Evolutionary conservation across 257 asterid genomes (phyloP), one percentile per base, ranked within the genome.

Genomic region (Plectranthus barbatus): DNA sequence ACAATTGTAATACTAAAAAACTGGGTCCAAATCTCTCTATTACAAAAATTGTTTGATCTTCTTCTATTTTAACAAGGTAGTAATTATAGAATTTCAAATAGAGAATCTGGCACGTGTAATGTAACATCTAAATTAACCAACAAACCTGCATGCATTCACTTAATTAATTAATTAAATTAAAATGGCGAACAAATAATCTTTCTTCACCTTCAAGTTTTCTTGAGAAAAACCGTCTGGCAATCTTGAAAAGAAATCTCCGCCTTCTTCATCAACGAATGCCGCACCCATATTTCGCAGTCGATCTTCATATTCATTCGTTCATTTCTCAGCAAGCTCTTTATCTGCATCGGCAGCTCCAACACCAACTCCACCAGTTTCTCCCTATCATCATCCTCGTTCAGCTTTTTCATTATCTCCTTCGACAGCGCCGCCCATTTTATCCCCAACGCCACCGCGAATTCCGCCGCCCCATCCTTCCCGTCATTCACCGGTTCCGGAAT

Each of bases 251-350:
- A 34, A 62, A 84, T 66, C 70, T 77, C 70, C 10, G 66, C 42
- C 7, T 61, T 65, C 54, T 59, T 64, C 58, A 47, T 13, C 46
- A 82, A 42, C 0, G 77, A 72, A 62, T 74, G 69, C 14, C 18
- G 36, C 56, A 84, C 87, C 71, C 68, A 62, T 26, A 86, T 67
- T 57, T 80, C 74, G 69, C 96, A 89, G 1, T 71, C 60, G 8
- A 86, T 62, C 1, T 3, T 68, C 52, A 76, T 0, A 14, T 71
- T 56, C 68, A 62, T 67, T 4, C 52, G 50, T 54, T 72, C 69
- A 1, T 37, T 61, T 60, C 68, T 74, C n/a, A 42, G 26, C 90
- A 80, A 80, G 49, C 83, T 79, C 26, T 37, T 72, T 41, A 82
- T 64, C 76, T 80, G 75, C 45, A 82, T 29, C 6, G 80, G 65